Evolutionary conservation across 2,329 filamentous ascomycete genomes (phyloP), one percentile per base, ranked within the genome.

Genomic region (Sodiomyces alkalinus): DNA sequence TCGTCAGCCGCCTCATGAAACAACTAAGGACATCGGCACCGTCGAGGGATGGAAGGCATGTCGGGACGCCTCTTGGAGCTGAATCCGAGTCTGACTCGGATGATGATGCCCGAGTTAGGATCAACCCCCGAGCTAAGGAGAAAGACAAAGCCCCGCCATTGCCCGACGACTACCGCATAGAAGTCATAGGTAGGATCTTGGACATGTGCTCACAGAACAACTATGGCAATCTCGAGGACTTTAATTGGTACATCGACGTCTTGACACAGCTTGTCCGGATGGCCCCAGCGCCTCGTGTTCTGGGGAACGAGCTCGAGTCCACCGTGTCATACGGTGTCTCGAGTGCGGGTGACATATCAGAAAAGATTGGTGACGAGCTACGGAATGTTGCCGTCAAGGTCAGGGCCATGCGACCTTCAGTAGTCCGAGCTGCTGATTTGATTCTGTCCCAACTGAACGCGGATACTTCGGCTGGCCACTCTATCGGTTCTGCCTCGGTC

Each of bases 181-280:
- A 81, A 41, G 82, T 94, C 13, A 82, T 96, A 29, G 67, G 68
- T 32, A 71, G 80, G 33, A 83, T 96, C 34, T 51, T 96, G 8
- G 73, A 76, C 35, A 92, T 98, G 73, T 96, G 87, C 49, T 81
- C 83, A 7, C 74, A 75, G 38, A 79, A 86, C 39, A 93, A 85
- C 35, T 98, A 96, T 49, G 68, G 69, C 21, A 82, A 85, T 44
- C 63, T 98, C 26, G 59, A 67, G 29, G 87, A 98, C 47, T 98
- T 98, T 49, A 87, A 94, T 40, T 98, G 90, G 90, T 96, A 96
- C 49, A 79, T 96, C 39, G 81, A 90, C 39, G 72, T 93, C 17
- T 58, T 98, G 17, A 78, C 82, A 5, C 83, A 93, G 46, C 66
- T 98, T 10, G 73, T 94, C 22, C 74, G 77, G 46, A 64, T 81